Evolutionary conservation across 495 filamentous ascomycete species (phyloP), one percentile per base, ranked within the genome.

Genomic region (Trichoderma gamsii): DNA sequence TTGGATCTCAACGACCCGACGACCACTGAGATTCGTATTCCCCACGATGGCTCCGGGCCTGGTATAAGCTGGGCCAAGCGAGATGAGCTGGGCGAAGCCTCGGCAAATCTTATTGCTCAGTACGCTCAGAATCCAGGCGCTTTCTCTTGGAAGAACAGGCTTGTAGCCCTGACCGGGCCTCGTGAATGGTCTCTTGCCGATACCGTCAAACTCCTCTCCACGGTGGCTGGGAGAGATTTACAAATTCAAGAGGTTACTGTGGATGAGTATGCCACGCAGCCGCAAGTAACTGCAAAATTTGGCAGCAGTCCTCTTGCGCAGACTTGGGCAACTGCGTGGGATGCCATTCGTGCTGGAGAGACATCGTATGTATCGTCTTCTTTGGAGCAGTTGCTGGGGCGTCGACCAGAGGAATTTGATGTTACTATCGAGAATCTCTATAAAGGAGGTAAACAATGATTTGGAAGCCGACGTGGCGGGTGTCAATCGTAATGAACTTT

Each of bases 21-120:
- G 15, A 64, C 44, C 6, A 67, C 72, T 12, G 80, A 85, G 69
- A 78, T 87, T 9, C 73, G 73, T 1, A 82, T 87, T 66, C 83
- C 83, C 43, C 83, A 85, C 67, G 72, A 80, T 23, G 84, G 83
- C 2, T 61, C 64, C 0, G 81, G 79, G 0, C 77, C 79, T 0
- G 84, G 83, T 0, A 73, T 85, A 0, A 74, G 83, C n/a, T 85
- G 84, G 82, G 83, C 78, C 3, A 85, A 82, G 69, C 74, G 78
- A 11, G 82, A 84, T 38, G 82, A 86, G 51, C 73, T 83, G 7
- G 82, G 81, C 4, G 82, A 84, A 68, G 82, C 79, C 4, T 77
- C 76, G 9, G 81, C 81, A 0, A 77, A 74, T n/a, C 56, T 84
- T 35, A 76, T 84, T 41, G 70, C 69, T 5, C 43, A 66, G 21